Conservation (phyloP, 176 grass and related monocot genomes). For the Oryza glaberrima region DNA sequence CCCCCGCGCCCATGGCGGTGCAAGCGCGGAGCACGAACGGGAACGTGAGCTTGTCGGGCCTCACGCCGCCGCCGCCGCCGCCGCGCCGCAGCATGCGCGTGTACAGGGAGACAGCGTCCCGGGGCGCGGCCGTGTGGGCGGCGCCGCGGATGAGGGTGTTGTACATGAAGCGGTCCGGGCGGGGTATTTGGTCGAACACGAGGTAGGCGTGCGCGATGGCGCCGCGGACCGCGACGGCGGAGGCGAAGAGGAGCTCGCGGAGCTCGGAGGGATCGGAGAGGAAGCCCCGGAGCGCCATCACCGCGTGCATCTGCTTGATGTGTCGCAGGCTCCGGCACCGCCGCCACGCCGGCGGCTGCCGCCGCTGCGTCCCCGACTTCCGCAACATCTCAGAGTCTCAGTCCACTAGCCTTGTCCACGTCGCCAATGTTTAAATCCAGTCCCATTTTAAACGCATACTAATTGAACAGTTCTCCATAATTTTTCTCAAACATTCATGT, state of each 20-base stretch:
- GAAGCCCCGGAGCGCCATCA: slow-evolving; percentile 72
- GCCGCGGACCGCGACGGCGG: slow-evolving; percentile 49
- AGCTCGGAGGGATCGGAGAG: slow-evolving; percentile 67
- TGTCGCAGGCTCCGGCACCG: slow-evolving; percentile 71
- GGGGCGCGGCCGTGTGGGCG: slow-evolving; percentile 55
- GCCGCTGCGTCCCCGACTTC: slow-evolving; percentile 63
- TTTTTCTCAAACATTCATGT: not conserved
- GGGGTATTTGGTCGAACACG: slow-evolving; percentile 76
- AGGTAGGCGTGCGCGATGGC: slow-evolving; percentile 64
- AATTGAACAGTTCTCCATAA: not conserved
- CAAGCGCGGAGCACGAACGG: slow-evolving; percentile 89
- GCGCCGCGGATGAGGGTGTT: slow-evolving; percentile 81
- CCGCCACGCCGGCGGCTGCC: slow-evolving; percentile 60
- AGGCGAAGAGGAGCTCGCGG: slow-evolving; percentile 75
- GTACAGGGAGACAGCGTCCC: slow-evolving; percentile 65
- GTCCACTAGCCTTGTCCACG: not conserved
- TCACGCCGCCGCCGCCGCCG: slow-evolving; percentile 33
- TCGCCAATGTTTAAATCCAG: not conserved
- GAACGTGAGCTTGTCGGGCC: slow-evolving; percentile 77
- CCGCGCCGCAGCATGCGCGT: slow-evolving; percentile 45
- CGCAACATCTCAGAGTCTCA: slow-evolving; percentile 57
- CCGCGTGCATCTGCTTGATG: slow-evolving; percentile 75
- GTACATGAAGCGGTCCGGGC: slow-evolving; percentile 88
- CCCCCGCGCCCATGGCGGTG: slow-evolving; percentile 55
- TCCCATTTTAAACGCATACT: not conserved